Conservation (phyloP, 1,139 yeast genomes). For the Kluyveromyces sp. region DNA sequence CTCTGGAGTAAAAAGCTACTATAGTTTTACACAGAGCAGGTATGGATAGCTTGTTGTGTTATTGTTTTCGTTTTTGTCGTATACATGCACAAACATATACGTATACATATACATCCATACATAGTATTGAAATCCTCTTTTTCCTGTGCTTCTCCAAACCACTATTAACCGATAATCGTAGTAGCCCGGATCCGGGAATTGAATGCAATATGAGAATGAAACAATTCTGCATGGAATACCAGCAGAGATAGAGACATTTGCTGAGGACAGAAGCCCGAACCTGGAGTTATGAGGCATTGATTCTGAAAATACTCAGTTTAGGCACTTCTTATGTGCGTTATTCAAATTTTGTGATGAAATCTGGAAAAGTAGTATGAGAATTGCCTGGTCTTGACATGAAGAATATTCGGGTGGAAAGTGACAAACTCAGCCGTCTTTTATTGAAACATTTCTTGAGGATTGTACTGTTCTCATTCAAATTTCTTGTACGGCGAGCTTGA, state of each 20-base stretch:
- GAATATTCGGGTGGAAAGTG: neutral
- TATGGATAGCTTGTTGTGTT: neutral
- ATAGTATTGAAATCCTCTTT: neutral
- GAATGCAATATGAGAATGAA: neutral
- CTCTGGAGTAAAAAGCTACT: too few relatives aligned
- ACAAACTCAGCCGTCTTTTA: neutral
- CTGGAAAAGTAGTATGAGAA: neutral
- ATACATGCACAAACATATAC: slow-evolving; percentile 1
- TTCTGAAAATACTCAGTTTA: too few relatives aligned
- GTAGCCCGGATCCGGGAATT: too few relatives aligned
- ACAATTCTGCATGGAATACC: neutral
- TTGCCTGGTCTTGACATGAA: neutral
- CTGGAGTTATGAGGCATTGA: too few relatives aligned
- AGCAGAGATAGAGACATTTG: too few relatives aligned
- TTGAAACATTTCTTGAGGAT: neutral
- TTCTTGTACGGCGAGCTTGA: slow-evolving; percentile 39
- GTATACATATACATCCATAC: neutral
- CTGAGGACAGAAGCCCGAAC: too few relatives aligned
- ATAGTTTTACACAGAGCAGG: too few relatives aligned
- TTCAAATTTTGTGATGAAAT: neutral
- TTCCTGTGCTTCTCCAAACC: neutral
- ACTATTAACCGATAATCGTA: too few relatives aligned
- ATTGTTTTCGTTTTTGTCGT: neutral
- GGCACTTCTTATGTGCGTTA: too few relatives aligned
- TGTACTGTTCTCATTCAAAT: neutral